These are phyloP conservation scores for Polychaeton citri DNA, from an alignment of 2,329 filamentous ascomycete species.

Conservation along the genomic window DNA sequence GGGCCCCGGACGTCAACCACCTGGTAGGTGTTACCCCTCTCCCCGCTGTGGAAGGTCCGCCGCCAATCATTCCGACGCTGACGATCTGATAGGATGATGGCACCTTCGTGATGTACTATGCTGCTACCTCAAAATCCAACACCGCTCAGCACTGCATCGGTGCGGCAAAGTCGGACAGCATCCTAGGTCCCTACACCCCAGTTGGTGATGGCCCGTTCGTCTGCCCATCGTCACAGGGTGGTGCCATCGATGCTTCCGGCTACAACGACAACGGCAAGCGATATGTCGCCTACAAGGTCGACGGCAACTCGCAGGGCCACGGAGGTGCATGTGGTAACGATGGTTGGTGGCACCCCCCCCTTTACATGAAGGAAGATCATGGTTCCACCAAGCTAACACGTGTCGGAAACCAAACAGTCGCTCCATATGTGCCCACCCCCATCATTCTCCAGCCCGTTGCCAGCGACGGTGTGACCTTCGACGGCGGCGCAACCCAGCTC, in stretches of 20 bases:
- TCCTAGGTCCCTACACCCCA: slow-evolving; percentile 15
- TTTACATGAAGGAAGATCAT: too few relatives aligned
- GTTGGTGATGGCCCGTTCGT: slow-evolving; percentile 9
- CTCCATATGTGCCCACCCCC: slow-evolving; percentile 18
- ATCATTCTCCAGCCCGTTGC: slow-evolving; percentile 19
- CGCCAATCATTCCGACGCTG: neutral
- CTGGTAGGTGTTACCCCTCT: slow-evolving; percentile 14
- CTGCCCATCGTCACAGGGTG: slow-evolving; percentile 15
- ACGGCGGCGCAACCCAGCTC: slow-evolving; percentile 13
- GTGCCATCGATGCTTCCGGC: slow-evolving; percentile 18
- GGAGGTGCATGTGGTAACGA: slow-evolving; percentile 13
- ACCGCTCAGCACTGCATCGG: slow-evolving; percentile 18
- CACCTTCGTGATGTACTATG: slow-evolving; percentile 18
- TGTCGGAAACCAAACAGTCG: slow-evolving; percentile 14
- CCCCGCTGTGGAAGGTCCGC: neutral
- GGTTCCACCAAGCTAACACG: too few relatives aligned
- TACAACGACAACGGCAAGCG: slow-evolving; percentile 16
- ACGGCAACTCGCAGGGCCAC: slow-evolving; percentile 16
- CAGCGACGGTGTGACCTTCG: slow-evolving; percentile 17
- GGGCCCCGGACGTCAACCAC: slow-evolving; percentile 48
- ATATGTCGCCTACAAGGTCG: slow-evolving; percentile 19
- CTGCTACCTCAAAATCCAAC: slow-evolving; percentile 13
- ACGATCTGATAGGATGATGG: slow-evolving; percentile 8
- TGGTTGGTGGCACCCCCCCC: neutral
- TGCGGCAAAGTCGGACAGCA: slow-evolving; percentile 11